Evolutionary conservation across 2,329 filamentous ascomycete genomes (phyloP).

Genomic region (Podosphaera leucotricha): DNA sequence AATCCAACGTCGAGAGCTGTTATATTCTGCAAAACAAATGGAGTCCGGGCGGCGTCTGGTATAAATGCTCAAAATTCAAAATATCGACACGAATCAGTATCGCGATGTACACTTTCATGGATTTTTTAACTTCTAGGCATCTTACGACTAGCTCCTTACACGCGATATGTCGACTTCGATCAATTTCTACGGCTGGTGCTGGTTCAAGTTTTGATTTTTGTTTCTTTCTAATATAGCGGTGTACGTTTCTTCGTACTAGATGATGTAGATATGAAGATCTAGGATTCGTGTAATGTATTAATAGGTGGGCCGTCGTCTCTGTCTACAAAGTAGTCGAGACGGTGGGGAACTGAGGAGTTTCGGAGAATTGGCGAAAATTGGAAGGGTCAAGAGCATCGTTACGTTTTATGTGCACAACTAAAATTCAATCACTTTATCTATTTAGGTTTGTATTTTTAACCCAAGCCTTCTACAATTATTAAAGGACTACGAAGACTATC

Average conservation of each 20-base stretch:
- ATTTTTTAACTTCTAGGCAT: not conserved
- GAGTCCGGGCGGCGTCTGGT: not conserved
- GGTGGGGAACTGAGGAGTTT: not conserved
- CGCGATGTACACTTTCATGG: not conserved
- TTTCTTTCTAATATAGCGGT: not conserved
- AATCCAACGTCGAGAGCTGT: not conserved
- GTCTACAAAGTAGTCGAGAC: not conserved
- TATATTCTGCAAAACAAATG: not conserved
- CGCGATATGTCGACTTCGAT: not conserved
- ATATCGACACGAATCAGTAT: conserved; percentile 1
- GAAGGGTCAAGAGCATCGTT: not conserved
- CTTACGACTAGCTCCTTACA: not conserved
- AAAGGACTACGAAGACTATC: no score
- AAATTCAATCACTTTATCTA: not conserved
- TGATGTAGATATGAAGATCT: not conserved
- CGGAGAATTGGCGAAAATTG: not conserved
- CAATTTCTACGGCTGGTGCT: conserved; percentile 1
- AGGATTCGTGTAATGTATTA: not conserved
- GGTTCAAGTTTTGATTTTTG: not conserved
- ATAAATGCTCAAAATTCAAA: not conserved
- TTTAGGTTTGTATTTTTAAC: not conserved
- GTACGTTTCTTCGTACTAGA: not conserved
- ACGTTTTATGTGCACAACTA: not conserved
- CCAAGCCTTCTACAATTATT: no score
- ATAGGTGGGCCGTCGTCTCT: not conserved